Conservation (phyloP, 768 basidiomycete genomes). For the Collybia sordida region DNA sequence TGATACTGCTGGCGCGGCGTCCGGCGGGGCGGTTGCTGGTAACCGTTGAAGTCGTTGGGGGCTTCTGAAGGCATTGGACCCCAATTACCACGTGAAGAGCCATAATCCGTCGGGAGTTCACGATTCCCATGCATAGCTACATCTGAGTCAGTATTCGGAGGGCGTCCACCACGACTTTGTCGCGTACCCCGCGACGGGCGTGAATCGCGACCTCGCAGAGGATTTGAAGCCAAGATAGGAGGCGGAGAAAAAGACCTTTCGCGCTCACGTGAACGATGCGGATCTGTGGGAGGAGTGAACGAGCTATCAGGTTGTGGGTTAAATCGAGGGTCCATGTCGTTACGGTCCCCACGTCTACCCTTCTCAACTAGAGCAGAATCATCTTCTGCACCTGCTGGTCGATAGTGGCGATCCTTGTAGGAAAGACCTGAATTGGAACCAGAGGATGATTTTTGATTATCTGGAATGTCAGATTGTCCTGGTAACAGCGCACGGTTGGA, state of each 20-base stretch:
- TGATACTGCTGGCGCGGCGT: constrained; percentile 6
- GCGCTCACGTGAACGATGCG: constrained; percentile 24
- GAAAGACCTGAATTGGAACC: constrained; percentile 36
- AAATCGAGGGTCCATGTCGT: constrained; percentile 12
- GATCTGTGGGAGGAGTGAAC: constrained; percentile 23
- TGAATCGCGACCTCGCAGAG: constrained; percentile 22
- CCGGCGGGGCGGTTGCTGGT: constrained; percentile 18
- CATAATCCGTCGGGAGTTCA: constrained; percentile 17
- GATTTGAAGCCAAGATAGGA: constrained; percentile 11
- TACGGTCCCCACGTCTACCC: constrained; percentile 21
- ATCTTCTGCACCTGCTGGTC: constrained; percentile 38
- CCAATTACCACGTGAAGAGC: constrained; percentile 24
- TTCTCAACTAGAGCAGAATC: constrained; percentile 17
- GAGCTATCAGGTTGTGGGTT: constrained; percentile 16
- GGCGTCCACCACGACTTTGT: constrained; percentile 23
- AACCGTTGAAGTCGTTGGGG: constrained; percentile 17
- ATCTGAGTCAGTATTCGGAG: constrained; percentile 29
- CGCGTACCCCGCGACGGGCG: constrained; percentile 21
- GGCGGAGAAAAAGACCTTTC: constrained; percentile 27
- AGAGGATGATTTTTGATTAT: constrained; percentile 12
- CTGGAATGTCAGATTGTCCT: constrained; percentile 16
- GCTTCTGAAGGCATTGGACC: constrained; percentile 15
- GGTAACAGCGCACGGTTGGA: constrained; percentile 15
- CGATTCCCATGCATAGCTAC: constrained; percentile 23
- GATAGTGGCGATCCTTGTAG: constrained; percentile 66